Base-by-base conservation (phyloP, 371 early-diverging fungal species). In the Circinella umbellata region DNA sequence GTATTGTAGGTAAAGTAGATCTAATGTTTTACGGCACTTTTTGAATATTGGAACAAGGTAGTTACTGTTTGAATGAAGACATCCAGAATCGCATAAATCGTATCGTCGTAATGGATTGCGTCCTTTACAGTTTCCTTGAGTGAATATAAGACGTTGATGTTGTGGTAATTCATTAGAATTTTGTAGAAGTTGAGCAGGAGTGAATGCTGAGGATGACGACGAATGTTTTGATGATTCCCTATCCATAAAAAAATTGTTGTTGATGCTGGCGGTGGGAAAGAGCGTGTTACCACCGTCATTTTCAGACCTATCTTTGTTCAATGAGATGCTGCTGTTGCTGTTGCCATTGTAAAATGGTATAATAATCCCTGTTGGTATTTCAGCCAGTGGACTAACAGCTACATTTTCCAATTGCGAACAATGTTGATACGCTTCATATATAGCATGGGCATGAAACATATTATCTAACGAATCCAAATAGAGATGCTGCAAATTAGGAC, bases 31-130 rank as follows among this genome's bases (percentile, higher is more conserved):
- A 27, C 35, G 57, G 34, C 34, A 14, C 27, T 34, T 18, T 34
- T 57, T 57, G 7, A 57, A 57, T 57, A 57, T n/a, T 57, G 57
- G 57, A 5, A 57, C 57, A 6, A 57, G 57, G 27, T 57, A 34
- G 11, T 13, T 34, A 27, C 57, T 57, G 57, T 57, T n/a, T 18
- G 57, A 34, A 57, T 57, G 57, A n/a, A 57, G 57, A 4, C 57
- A 57, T 5, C 57, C 57, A 34, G 57, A 57, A 57, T 57, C 27
- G 34, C 57, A 57, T 34, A 57, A 57, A 34, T 57, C 57, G 27
- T 57, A 57, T 57, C 35, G 20, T 27, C 57, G 57, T n/a, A 57
- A 34, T 6, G 57, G 57, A 34, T 57, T 57, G 1, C 13, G 34
- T 18, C 57, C 57, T 18, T 34, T 57, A 34, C 57, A 57, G 14